phyloP scores from a whole-genome alignment of 139 green algal genomes.

The Axilococcus clingmanii region DNA sequence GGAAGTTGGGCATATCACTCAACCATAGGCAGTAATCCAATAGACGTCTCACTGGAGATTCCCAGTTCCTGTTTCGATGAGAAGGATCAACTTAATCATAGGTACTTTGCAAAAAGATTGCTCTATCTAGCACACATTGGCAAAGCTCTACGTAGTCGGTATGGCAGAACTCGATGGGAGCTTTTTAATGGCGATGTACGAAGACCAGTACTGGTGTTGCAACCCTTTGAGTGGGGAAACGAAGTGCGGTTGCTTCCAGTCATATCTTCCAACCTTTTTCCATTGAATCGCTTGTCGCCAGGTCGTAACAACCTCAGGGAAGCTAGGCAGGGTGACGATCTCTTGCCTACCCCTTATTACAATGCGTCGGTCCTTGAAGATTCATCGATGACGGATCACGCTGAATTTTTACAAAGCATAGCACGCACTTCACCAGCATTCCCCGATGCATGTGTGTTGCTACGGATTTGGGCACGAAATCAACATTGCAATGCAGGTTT shows the following conservation, averaged over 20 bases:
- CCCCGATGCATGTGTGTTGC: slow-evolving; percentile 42
- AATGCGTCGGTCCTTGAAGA: slow-evolving; percentile 57
- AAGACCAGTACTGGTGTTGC: slow-evolving; percentile 41
- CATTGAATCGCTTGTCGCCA: slow-evolving; percentile 39
- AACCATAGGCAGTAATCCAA: no score
- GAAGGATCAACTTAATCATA: slow-evolving; percentile 66
- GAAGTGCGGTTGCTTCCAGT: slow-evolving; percentile 33
- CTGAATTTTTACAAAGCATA: slow-evolving; percentile 15
- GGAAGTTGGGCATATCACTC: no score
- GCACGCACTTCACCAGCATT: slow-evolving; percentile 18
- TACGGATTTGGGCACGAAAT: slow-evolving; percentile 54
- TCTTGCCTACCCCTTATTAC: slow-evolving; percentile 57
- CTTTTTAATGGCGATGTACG: no score
- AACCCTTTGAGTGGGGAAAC: not conserved
- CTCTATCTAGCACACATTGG: slow-evolving; percentile 49
- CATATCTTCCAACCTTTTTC: slow-evolving; percentile 21
- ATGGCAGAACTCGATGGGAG: no score
- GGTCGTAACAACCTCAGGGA: slow-evolving; percentile 36
- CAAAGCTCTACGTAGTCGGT: slow-evolving; percentile 23
- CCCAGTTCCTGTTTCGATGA: slow-evolving; percentile 46
- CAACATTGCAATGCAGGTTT: slow-evolving; percentile 28
- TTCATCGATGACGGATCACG: slow-evolving; percentile 25
- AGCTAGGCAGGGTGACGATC: not conserved
- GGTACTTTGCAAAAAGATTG: slow-evolving; percentile 54
- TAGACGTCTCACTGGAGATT: slow-evolving; percentile 54